phyloP scores from a whole-genome alignment of 352 stramenopile species.

The Lagenidium giganteum region DNA sequence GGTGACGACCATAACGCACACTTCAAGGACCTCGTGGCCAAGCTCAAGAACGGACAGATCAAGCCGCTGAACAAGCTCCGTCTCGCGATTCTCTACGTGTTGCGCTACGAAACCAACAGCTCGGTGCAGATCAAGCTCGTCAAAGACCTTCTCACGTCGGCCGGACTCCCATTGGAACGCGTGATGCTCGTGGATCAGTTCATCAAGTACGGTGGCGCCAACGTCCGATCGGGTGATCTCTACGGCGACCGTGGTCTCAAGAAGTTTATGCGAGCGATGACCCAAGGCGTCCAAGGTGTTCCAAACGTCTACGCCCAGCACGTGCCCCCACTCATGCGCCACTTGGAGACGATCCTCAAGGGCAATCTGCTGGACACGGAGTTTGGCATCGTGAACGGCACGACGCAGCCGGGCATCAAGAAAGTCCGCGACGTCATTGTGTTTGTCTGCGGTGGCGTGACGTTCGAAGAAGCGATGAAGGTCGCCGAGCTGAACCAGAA shows the following conservation, averaged over 20 bases:
- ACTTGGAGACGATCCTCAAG: conserved; percentile 83
- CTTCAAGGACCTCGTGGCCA: conserved; percentile 74
- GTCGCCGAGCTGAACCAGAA: conserved; percentile 96
- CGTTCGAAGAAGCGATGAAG: conserved; percentile 99
- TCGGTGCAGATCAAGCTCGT: conserved; percentile 78
- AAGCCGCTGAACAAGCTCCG: conserved; percentile 98
- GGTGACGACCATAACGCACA: conserved; percentile 80
- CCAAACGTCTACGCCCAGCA: conserved; percentile 99
- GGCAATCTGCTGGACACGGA: conserved; percentile 71
- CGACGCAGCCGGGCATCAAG: conserved; percentile 93
- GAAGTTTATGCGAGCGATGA: conserved; percentile 89
- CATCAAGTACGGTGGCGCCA: conserved; percentile 68
- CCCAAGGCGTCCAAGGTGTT: conserved; percentile 93
- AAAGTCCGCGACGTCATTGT: conserved; percentile 96
- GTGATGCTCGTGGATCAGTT: conserved; percentile 59
- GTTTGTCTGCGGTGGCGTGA: conserved; percentile 97
- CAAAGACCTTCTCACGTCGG: conserved; percentile 55
- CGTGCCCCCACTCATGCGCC: conserved; percentile 94
- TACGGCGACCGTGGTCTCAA: conserved; percentile 82
- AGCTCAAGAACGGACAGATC: conserved; percentile 78
- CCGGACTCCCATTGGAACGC: conserved; percentile 36
- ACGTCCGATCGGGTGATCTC: conserved; percentile 60
- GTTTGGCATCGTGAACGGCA: conserved; percentile 97
- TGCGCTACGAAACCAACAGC: conserved; percentile 95
- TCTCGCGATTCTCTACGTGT: conserved; percentile 96